Evolutionary conservation across 306 rosid species (phyloP).

Genomic region (Vicia faba): DNA sequence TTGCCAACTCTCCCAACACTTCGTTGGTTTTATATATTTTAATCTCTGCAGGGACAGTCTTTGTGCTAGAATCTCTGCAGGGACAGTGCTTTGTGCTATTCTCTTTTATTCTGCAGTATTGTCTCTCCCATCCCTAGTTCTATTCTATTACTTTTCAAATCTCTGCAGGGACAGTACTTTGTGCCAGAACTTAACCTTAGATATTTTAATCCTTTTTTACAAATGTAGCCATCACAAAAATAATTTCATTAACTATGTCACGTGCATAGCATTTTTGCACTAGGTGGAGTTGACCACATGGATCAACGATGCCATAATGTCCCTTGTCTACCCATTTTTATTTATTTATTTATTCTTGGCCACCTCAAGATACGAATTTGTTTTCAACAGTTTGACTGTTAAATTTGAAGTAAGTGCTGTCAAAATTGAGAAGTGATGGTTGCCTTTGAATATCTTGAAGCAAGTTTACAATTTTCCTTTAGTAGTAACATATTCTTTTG

Average conservation of each 20-base stretch:
- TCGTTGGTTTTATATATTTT: too few relatives aligned
- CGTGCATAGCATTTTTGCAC: background rate
- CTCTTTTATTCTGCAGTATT: too few relatives aligned
- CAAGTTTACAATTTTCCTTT: too few relatives aligned
- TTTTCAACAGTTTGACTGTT: conserved; percentile 23
- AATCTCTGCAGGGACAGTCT: too few relatives aligned
- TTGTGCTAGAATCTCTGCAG: too few relatives aligned
- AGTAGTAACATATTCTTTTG: too few relatives aligned
- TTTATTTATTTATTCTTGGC: conserved; percentile 21
- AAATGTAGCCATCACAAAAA: background rate
- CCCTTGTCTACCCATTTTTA: background rate
- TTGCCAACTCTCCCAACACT: too few relatives aligned
- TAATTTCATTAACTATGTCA: background rate
- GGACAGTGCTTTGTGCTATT: too few relatives aligned
- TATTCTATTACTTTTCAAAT: background rate
- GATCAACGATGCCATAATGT: background rate
- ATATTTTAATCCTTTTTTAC: conserved; percentile 1
- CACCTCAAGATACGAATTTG: background rate
- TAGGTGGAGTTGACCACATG: background rate
- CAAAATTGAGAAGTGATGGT: background rate
- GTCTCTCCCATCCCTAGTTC: too few relatives aligned
- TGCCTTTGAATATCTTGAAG: too few relatives aligned
- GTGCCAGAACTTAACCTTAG: background rate
- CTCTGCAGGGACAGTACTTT: background rate
- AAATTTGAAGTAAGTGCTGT: background rate